phyloP scores from a whole-genome alignment of 352 stramenopile species.

The Phytophthora multivora region DNA sequence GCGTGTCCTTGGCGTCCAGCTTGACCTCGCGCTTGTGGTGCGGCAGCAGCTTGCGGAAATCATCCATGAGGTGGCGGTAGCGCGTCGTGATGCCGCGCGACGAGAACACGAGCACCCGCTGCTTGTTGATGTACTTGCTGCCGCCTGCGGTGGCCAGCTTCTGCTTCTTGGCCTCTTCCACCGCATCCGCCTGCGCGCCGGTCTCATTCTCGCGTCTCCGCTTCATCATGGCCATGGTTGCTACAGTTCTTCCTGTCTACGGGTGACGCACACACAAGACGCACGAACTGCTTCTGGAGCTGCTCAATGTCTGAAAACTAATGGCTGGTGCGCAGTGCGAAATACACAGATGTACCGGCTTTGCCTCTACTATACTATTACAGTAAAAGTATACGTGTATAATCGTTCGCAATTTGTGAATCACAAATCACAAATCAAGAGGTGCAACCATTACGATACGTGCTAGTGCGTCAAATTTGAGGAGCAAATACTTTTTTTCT shows the following conservation, averaged over 20 bases:
- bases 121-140: slow-evolving; percentile 90
- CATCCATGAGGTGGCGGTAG: slow-evolving; percentile 98
- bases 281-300: slow-evolving; percentile 11
- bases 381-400: background rate
- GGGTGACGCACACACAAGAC: background rate
- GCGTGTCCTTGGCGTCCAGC: slow-evolving; percentile 94
- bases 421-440: no score
- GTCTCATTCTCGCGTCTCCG: slow-evolving; percentile 44
- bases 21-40: slow-evolving; percentile 99
- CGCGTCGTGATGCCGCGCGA: slow-evolving; percentile 93
- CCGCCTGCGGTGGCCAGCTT: slow-evolving; percentile 35
- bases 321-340: slow-evolving; percentile 27
- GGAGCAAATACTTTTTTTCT: background rate
- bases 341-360: slow-evolving; percentile 5
- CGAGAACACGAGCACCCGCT: slow-evolving; percentile 93
- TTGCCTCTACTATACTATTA: no score
- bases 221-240: slow-evolving; percentile 49
- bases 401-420: background rate
- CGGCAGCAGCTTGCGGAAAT: slow-evolving; percentile 97
- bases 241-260: background rate
- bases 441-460: no score
- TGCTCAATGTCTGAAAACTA: slow-evolving; percentile 17
- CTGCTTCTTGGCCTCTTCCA: slow-evolving; percentile 44
- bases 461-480: no score
- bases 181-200: slow-evolving; percentile 34